Conservation (phyloP, 148 eudicot genomes). For the Agrostemma githago region DNA sequence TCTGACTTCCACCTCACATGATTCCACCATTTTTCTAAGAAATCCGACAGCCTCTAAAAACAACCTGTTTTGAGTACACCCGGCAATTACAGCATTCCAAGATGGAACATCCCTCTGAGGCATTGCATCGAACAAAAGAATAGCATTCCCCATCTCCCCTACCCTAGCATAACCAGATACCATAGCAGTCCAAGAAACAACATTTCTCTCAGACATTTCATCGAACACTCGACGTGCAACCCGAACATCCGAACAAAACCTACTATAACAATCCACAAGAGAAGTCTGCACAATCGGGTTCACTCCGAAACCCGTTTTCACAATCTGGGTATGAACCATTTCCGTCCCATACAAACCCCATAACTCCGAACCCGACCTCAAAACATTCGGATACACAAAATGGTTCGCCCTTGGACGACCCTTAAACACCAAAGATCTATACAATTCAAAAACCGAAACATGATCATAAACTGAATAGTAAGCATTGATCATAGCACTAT, state of each 20-base stretch:
- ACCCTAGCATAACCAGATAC: constrained; percentile 57
- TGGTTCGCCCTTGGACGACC: constrained; percentile 43
- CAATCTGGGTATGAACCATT: constrained; percentile 61
- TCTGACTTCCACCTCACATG: constrained; percentile 21
- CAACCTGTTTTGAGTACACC: constrained; percentile 67
- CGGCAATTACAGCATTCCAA: constrained; percentile 75
- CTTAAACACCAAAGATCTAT: constrained; percentile 37
- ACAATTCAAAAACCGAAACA: constrained; percentile 27
- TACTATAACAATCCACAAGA: constrained; percentile 48
- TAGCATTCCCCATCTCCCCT: constrained; percentile 57
- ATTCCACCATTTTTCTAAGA: constrained; percentile 49
- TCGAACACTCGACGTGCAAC: constrained; percentile 58
- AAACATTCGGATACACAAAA: constrained; percentile 48
- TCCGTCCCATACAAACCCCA: constrained; percentile 34
- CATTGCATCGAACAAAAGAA: constrained; percentile 60
- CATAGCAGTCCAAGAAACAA: constrained; percentile 78
- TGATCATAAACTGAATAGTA: constrained; percentile 40
- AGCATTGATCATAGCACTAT: constrained; percentile 67
- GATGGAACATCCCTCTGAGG: constrained; percentile 57
- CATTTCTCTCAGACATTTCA: constrained; percentile 69
- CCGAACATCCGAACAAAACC: constrained; percentile 39
- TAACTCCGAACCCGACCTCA: constrained; percentile 49
- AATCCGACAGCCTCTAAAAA: constrained; percentile 52
- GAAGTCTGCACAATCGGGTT: constrained; percentile 74
- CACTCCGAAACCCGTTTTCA: constrained; percentile 51